Evolutionary conservation across 1,284 basidiomycete species (phyloP).

Genomic region (Irpex rosettiformis): DNA sequence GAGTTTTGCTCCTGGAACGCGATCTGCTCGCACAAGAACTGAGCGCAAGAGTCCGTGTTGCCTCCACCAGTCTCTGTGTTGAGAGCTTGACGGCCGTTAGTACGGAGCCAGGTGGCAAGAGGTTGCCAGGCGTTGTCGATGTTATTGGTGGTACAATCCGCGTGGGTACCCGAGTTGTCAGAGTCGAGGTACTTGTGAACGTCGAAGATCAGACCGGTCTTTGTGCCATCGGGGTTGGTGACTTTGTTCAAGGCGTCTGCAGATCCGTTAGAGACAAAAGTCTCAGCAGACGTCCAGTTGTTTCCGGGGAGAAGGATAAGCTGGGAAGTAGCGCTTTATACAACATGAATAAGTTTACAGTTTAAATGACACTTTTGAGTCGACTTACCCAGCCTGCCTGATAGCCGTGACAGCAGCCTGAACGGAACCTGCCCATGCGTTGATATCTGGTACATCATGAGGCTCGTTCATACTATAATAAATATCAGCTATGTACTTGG

Average conservation of each 20-base stretch:
- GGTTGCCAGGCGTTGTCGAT: slow-evolving; percentile 45
- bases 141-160: slow-evolving; percentile 48
- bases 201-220: slow-evolving; percentile 51
- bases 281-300: slow-evolving; percentile 47
- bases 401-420: slow-evolving; percentile 57
- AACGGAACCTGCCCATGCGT: slow-evolving; percentile 41
- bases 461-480: slow-evolving; percentile 51
- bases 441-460: slow-evolving; percentile 45
- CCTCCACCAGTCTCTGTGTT: slow-evolving; percentile 64
- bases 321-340: slow-evolving; percentile 42
- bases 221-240: slow-evolving; percentile 49
- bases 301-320: slow-evolving; percentile 53
- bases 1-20: slow-evolving; percentile 49
- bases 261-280: slow-evolving; percentile 53
- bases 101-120: slow-evolving; percentile 47
- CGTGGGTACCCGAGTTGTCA: slow-evolving; percentile 44
- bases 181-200: slow-evolving; percentile 65
- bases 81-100: slow-evolving; percentile 55
- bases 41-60: slow-evolving; percentile 44
- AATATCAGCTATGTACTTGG: background rate
- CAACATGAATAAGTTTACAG: no score
- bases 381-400: slow-evolving; percentile 40
- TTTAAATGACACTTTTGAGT: no score
- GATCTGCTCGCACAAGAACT: slow-evolving; percentile 45
- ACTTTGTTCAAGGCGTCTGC: slow-evolving; percentile 48